phyloP scores from a whole-genome alignment of 1,139 yeast genomes.

The Spathaspora sp. region DNA sequence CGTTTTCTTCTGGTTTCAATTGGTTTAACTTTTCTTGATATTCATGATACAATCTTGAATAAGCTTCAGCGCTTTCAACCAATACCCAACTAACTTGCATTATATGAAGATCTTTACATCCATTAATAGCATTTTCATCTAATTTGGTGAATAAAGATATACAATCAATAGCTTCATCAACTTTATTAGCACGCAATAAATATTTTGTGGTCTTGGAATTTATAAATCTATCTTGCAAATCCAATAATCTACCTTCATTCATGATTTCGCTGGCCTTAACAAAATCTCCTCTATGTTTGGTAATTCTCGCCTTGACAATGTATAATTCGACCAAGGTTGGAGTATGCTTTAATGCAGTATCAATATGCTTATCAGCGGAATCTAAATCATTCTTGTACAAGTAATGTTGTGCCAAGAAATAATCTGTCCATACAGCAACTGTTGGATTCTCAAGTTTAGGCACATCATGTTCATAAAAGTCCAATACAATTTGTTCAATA shows the following conservation, averaged over 20 bases:
- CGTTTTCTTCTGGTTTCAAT: slow-evolving; percentile 19
- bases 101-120: slow-evolving; percentile 80
- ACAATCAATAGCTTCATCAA: slow-evolving; percentile 72
- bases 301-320: slow-evolving; percentile 75
- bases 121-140: slow-evolving; percentile 71
- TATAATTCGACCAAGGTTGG: slow-evolving; percentile 84
- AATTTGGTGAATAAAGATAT: slow-evolving; percentile 83
- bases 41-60: slow-evolving; percentile 38
- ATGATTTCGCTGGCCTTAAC: slow-evolving; percentile 62
- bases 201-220: slow-evolving; percentile 89
- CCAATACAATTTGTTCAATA: slow-evolving; percentile 55
- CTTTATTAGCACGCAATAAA: slow-evolving; percentile 71
- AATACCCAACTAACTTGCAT: slow-evolving; percentile 95
- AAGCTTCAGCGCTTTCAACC: slow-evolving; percentile 83
- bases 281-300: slow-evolving; percentile 67
- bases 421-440: slow-evolving; percentile 69
- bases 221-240: slow-evolving; percentile 87
- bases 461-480: slow-evolving; percentile 38
- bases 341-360: slow-evolving; percentile 67
- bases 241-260: slow-evolving; percentile 72
- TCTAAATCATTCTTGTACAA: slow-evolving; percentile 53
- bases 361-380: slow-evolving; percentile 56
- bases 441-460: slow-evolving; percentile 43
- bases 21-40: slow-evolving; percentile 18
- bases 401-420: slow-evolving; percentile 81